Base-by-base conservation (phyloP, 352 stramenopile species). In the Phytophthora kernoviae region DNA sequence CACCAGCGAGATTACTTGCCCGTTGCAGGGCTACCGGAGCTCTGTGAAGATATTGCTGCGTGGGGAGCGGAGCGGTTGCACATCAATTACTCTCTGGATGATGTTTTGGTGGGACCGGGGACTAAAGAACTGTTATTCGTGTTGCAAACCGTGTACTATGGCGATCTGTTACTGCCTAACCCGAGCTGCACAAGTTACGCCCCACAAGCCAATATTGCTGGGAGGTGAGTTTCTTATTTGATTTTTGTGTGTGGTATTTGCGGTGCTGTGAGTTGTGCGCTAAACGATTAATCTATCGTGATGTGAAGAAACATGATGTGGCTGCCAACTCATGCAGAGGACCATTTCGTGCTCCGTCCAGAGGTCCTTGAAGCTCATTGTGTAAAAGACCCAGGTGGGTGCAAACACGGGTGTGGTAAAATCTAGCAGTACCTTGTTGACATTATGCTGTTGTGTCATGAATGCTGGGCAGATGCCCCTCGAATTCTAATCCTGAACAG, bases 101-200 rank as follows among this genome's bases (percentile, higher is more conserved):
- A 94, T 56, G 83, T 96, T 17, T 74, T 96, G 22, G 79, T 96
- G 3, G 87, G 87, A 5, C 87, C 87, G n/a, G 87, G 87, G n/a
- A 94, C 85, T 0, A 96, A 96, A 52, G 87, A 96, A 57, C 68
- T 96, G 10, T 62, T 96, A 4, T 96, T 94, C 44, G 84, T 96
- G n/a, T 68, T 96, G 18, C 87, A 96, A 62, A 94, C 83, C 0
- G 85, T 94, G 27, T 94, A 94, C 46, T 94, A 96, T 62, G 87
- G 85, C 36, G 87, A 96, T 39, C 39, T 96, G 11, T 43, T 96
- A 49, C 71, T 96, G 26, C 87, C 85, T 7, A 94, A 92, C 44
- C 85, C 87, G 14, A 94, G 84, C 49, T 96, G 87, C 51, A 94
- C 84, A 17, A 94, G 84, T 55, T 96, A 94, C 61, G 84, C 84